phyloP scores from a whole-genome alignment of 495 filamentous ascomycete species.

The Penicillium cataractarum region DNA sequence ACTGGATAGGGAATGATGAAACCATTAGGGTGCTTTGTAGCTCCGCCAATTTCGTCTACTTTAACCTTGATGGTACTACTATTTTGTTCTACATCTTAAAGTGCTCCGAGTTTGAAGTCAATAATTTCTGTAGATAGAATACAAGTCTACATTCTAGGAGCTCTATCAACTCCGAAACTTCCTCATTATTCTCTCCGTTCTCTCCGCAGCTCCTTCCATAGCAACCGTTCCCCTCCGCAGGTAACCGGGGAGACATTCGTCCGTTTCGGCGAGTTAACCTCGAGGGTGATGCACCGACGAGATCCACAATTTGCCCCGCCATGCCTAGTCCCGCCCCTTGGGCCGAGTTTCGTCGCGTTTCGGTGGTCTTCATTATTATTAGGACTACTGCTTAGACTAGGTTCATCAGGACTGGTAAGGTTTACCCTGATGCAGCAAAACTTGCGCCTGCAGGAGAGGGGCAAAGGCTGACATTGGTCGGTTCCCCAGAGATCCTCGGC shows the following conservation, averaged over 20 bases:
- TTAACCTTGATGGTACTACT: too few relatives aligned
- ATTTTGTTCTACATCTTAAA: too few relatives aligned
- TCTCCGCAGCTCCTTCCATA: too few relatives aligned
- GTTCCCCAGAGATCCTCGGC: background rate
- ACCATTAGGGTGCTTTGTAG: background rate
- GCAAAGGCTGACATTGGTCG: background rate
- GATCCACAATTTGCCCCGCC: conserved; percentile 7
- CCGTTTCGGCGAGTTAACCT: conserved; percentile 21
- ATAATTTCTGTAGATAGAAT: too few relatives aligned
- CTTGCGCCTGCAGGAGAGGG: background rate
- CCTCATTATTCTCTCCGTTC: background rate
- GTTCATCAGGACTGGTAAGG: background rate
- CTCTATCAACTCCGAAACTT: background rate
- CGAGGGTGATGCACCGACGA: background rate
- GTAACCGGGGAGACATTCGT: conserved; percentile 25
- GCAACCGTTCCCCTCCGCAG: conserved; percentile 44
- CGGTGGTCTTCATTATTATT: background rate
- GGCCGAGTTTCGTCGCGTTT: conserved; percentile 6
- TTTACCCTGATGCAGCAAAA: conserved; percentile 1
- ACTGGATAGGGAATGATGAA: background rate
- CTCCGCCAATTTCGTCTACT: background rate
- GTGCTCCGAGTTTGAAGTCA: too few relatives aligned
- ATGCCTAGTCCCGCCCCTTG: background rate
- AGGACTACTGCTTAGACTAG: background rate
- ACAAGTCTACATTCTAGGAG: too few relatives aligned